Evolutionary conservation across 352 stramenopile genomes (phyloP), one percentile per base, ranked within the genome.

Genomic region (Phytophthora idaei): DNA sequence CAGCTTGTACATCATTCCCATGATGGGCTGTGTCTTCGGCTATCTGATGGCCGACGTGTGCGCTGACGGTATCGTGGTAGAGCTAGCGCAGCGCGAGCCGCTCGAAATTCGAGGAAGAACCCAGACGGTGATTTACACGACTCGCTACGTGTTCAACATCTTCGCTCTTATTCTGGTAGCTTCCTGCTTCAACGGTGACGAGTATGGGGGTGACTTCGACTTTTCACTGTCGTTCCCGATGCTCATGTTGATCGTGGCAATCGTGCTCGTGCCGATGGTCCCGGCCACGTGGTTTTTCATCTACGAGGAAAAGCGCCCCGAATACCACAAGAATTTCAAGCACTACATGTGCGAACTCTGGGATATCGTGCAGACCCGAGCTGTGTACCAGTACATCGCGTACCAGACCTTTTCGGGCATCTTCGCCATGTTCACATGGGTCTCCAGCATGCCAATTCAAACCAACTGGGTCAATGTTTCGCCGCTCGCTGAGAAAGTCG

Each of bases 111-210:
- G 79, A 39, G 79, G 79, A 60, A 55, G 67, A 29, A 81, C 76
- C 0, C 79, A 88, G 57, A 84, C 77, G 5, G 67, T 81, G 37
- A 82, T 81, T 14, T 88, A 88, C 64, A 85, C 73, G 27, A 75
- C 64, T 10, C 78, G 76, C 12, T 82, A 64, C 21, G 42, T 70
- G 36, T 74, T 73, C 46, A 76, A 69, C 29, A 77, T 78, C 14
- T 28, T 87, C 6, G 67, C 73, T 52, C 67, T 74, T 32, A 39
- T 85, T 14, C 31, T 88, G 15, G 73, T 83, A 4, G 79, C 61
- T 4, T 66, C 86, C 46, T 79, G 74, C 57, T 78, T 88, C 51
- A 88, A 86, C 52, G 69, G 67, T 36, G 65, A 80, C 6, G 71
- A 82, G 21, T 86, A 84, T 45, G 77, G 77, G 25, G 77, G 79